Conservation (phyloP, 305 asterid species). For the Salvia sclarea region DNA sequence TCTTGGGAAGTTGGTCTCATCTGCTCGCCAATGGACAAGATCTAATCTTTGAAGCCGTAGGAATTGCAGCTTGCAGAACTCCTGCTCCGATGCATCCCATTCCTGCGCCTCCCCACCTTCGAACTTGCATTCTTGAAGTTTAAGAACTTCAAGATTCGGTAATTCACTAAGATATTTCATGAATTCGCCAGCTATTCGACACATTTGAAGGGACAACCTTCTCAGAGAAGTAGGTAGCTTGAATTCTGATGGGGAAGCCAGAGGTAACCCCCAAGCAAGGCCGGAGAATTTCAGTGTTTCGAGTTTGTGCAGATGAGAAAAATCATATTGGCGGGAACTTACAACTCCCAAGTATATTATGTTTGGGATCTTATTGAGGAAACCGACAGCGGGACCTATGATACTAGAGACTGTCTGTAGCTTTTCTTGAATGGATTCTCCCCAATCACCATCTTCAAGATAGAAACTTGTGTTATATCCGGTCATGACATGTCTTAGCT, state of each 20-base stretch:
- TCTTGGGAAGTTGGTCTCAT: constrained; percentile 31
- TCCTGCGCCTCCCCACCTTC: too few species aligned
- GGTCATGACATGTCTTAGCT: constrained; percentile 16
- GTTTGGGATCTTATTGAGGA: not conserved
- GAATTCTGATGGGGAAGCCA: not conserved
- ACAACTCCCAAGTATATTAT: not conserved
- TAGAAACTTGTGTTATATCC: too few species aligned
- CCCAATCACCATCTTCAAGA: too few species aligned
- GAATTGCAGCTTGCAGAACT: too few species aligned
- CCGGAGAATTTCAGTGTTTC: not conserved
- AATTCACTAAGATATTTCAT: too few species aligned
- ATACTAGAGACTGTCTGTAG: not conserved
- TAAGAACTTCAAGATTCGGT: too few species aligned
- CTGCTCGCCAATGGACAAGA: too few species aligned
- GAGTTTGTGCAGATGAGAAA: not conserved
- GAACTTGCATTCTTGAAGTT: too few species aligned
- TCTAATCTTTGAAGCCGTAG: too few species aligned
- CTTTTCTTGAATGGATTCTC: too few species aligned
- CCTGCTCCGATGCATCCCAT: too few species aligned
- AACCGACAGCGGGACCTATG: not conserved
- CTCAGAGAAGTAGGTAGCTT: not conserved
- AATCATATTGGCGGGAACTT: not conserved
- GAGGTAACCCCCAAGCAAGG: not conserved
- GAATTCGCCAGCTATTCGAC: too few species aligned
- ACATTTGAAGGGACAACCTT: not conserved